Evolutionary conservation across 768 basidiomycete genomes (phyloP).

Genomic region (Sutorius australiensis): DNA sequence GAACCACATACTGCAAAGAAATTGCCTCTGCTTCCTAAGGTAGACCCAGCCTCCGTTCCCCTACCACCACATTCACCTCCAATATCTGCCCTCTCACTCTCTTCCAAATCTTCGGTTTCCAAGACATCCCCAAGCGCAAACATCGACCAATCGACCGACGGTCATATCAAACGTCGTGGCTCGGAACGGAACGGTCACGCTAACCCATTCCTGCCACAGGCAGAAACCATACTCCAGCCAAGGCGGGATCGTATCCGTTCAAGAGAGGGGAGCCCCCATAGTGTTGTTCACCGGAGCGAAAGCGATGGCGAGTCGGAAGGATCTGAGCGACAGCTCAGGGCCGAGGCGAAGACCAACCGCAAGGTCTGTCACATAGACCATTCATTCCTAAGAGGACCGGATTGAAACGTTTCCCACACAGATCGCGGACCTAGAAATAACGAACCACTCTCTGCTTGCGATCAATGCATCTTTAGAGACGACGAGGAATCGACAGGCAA

Average conservation of each 20-base stretch:
- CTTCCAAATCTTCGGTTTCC: constrained; percentile 71
- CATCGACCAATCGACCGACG: constrained; percentile 37
- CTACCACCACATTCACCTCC: constrained; percentile 70
- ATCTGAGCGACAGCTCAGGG: constrained; percentile 54
- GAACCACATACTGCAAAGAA: constrained; percentile 18
- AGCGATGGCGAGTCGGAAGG: constrained; percentile 33
- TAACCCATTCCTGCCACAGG: constrained; percentile 11
- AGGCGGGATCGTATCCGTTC: constrained; percentile 22
- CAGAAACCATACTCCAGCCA: constrained; percentile 8
- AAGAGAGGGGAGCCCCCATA: constrained; percentile 13
- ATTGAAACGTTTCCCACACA: constrained; percentile 28
- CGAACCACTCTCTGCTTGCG: constrained; percentile 77
- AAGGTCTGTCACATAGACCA: constrained; percentile 49
- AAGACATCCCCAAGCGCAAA: constrained; percentile 44
- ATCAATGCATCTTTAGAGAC: constrained; percentile 84
- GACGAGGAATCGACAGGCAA: constrained; percentile 73
- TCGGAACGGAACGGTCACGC: constrained; percentile 18
- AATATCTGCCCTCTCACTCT: constrained; percentile 65
- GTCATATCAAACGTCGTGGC: constrained; percentile 37
- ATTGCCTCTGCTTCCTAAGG: constrained; percentile 27
- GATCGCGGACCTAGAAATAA: constrained; percentile 93
- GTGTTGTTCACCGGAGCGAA: constrained; percentile 22
- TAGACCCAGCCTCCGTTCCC: constrained; percentile 57
- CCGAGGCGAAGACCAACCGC: constrained; percentile 79
- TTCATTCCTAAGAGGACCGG: not conserved